Conservation (phyloP, 345 rosid species). For the Citropsis articulata region DNA sequence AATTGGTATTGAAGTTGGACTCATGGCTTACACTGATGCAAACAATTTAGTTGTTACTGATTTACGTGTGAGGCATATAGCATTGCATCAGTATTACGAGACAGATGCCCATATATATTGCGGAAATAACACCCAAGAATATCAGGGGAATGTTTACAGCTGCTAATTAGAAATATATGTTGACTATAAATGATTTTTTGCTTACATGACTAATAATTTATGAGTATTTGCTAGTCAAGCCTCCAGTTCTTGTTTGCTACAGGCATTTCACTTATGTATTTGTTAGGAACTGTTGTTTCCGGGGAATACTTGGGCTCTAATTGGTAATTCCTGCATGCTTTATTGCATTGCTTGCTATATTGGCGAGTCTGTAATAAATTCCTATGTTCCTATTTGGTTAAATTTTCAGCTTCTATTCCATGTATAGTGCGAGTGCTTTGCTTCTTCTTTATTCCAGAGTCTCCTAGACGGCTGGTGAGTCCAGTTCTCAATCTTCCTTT, state of each 20-base stretch:
- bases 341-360: background rate
- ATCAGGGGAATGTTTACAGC: constrained; percentile 20
- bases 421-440: constrained; percentile 28
- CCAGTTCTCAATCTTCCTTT: background rate
- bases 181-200: background rate
- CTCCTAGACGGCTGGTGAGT: constrained; percentile 54
- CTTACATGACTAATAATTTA: background rate
- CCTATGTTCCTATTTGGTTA: background rate
- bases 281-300: constrained; percentile 19
- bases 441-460: constrained; percentile 43
- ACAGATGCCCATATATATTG: constrained; percentile 23
- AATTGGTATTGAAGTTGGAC: constrained; percentile 36
- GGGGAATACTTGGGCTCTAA: constrained; percentile 21
- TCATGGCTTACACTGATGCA: constrained; percentile 26
- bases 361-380: background rate
- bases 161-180: background rate
- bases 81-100: background rate
- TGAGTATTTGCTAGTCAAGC: background rate
- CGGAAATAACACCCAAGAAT: constrained; percentile 31
- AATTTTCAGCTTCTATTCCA: constrained; percentile 32
- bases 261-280: constrained; percentile 17
- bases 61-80: background rate
- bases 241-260: constrained; percentile 10
- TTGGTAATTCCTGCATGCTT: constrained; percentile 7
- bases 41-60: background rate